Percentiles rank a stretch among this genome's conserved stretches.
phyloP scores from a whole-genome alignment of 768 basidiomycete species.

The Pleurotus pulmonarius region DNA sequence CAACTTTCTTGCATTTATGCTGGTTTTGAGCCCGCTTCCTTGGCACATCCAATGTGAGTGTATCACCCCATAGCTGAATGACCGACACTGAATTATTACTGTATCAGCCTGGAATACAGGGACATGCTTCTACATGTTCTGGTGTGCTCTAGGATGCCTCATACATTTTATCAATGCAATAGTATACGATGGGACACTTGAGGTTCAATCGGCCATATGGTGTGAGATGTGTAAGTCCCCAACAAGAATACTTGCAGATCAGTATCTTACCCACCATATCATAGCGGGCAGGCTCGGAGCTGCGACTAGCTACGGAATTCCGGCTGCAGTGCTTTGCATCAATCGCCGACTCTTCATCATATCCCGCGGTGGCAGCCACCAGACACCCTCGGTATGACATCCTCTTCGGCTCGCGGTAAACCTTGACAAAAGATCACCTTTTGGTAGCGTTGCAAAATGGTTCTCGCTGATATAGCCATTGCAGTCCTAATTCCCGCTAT shows the following conservation, averaged over 20 bases:
- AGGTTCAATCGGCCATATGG: slow-evolving; percentile 1
- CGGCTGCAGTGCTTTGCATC: slow-evolving; percentile 5
- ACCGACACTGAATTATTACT: neutral
- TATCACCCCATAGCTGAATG: neutral
- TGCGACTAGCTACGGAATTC: slow-evolving; percentile 2
- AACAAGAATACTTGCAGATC: too few relatives aligned
- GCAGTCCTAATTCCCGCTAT: slow-evolving; percentile 3
- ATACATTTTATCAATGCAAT: slow-evolving; percentile 42
- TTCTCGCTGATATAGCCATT: slow-evolving; percentile 5
- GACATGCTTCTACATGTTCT: slow-evolving; percentile 49
- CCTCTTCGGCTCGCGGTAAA: neutral
- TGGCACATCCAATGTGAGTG: slow-evolving; percentile 3
- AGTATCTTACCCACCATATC: neutral
- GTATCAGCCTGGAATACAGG: slow-evolving; percentile 43
- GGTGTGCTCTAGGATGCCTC: slow-evolving; percentile 39
- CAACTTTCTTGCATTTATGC: slow-evolving; percentile 1
- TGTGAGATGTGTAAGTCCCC: slow-evolving; percentile 1
- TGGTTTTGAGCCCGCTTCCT: neutral
- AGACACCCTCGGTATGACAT: slow-evolving; percentile 3
- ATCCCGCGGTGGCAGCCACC: neutral
- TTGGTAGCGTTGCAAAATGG: neutral
- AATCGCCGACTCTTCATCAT: slow-evolving; percentile 10
- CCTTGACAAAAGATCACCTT: neutral
- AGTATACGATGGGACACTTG: slow-evolving; percentile 22
- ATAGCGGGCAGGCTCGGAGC: slow-evolving; percentile 1